phyloP scores from a whole-genome alignment of 1,284 basidiomycete species.

The Mixia osmundae region DNA sequence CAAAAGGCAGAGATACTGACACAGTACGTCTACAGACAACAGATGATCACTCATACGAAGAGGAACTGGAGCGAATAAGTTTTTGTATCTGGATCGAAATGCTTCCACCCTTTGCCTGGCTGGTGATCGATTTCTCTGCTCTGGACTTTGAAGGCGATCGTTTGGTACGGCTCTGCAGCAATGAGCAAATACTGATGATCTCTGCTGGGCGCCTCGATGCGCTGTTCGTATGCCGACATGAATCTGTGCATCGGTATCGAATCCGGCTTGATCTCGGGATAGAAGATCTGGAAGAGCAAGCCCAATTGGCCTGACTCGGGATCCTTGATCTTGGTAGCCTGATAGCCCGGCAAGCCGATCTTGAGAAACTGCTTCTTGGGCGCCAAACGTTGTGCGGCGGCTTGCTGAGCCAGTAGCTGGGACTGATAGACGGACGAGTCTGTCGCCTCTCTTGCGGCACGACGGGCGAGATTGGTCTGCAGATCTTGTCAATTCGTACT shows the following conservation, averaged over 20 bases:
- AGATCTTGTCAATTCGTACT: neutral
- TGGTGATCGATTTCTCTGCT: constrained; percentile 88
- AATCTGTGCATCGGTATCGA: constrained; percentile 71
- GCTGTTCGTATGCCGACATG: constrained; percentile 98
- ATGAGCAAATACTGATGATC: constrained; percentile 94
- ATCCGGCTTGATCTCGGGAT: constrained; percentile 76
- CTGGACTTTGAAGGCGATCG: constrained; percentile 91
- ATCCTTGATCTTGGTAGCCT: constrained; percentile 30
- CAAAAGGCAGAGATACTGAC: too few relatives aligned
- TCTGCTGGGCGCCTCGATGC: constrained; percentile 78
- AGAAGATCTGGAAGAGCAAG: constrained; percentile 85
- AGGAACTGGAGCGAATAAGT: neutral
- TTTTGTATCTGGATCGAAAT: constrained; percentile 1
- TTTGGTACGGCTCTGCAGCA: constrained; percentile 96
- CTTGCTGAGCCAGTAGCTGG: constrained; percentile 56
- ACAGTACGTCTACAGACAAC: too few relatives aligned
- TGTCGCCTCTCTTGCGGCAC: constrained; percentile 85
- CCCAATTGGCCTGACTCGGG: constrained; percentile 34
- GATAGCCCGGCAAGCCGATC: constrained; percentile 86
- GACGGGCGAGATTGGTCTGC: constrained; percentile 69
- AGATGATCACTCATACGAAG: neutral
- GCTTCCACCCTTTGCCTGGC: constrained; percentile 80
- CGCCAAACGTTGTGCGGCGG: constrained; percentile 35
- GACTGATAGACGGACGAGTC: constrained; percentile 32
- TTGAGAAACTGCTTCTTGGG: constrained; percentile 88